Conservation (phyloP, 2,329 filamentous ascomycete genomes). For the Aureobasidium sp. region DNA sequence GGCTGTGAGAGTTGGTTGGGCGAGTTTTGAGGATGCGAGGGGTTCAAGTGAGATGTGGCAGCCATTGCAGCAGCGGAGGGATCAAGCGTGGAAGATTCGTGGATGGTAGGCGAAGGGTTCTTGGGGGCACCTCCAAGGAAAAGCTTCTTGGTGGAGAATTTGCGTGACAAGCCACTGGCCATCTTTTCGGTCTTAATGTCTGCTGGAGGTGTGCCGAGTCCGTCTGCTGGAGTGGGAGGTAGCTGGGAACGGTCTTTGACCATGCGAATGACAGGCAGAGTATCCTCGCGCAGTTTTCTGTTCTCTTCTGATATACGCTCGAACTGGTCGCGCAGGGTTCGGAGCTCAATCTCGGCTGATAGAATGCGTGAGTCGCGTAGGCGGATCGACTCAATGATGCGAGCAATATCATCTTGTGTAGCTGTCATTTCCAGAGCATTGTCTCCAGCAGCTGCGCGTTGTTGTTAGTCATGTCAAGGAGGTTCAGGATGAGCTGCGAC, state of each 20-base stretch:
- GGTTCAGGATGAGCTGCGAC: slow-evolving; percentile 29
- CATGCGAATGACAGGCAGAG: slow-evolving; percentile 81
- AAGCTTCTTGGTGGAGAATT: slow-evolving; percentile 48
- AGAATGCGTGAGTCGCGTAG: slow-evolving; percentile 86
- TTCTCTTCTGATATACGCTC: slow-evolving; percentile 66
- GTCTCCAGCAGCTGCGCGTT: slow-evolving; percentile 69
- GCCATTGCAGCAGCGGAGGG: slow-evolving; percentile 46
- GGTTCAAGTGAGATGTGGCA: slow-evolving; percentile 45
- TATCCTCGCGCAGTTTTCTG: slow-evolving; percentile 78
- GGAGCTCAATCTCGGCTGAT: slow-evolving; percentile 73
- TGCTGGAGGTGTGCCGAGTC: slow-evolving; percentile 17
- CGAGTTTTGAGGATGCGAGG: slow-evolving; percentile 40
- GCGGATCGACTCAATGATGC: slow-evolving; percentile 81
- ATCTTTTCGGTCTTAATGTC: slow-evolving; percentile 17
- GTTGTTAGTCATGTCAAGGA: slow-evolving; percentile 19
- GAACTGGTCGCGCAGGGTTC: slow-evolving; percentile 56
- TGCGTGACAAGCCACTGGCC: slow-evolving; percentile 42
- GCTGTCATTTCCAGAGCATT: slow-evolving; percentile 79
- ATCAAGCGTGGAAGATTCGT: slow-evolving; percentile 39
- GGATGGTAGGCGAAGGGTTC: slow-evolving; percentile 46
- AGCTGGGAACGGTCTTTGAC: slow-evolving; percentile 89
- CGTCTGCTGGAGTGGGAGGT: slow-evolving; percentile 48
- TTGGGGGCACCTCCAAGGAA: slow-evolving; percentile 44
- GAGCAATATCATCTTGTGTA: slow-evolving; percentile 86
- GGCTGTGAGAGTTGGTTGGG: slow-evolving; percentile 34